A percentile compares a stretch with the other conserved stretches of the same genome.
Conservation (phyloP, 2,329 filamentous ascomycete genomes). For the Beauveria sp. region DNA sequence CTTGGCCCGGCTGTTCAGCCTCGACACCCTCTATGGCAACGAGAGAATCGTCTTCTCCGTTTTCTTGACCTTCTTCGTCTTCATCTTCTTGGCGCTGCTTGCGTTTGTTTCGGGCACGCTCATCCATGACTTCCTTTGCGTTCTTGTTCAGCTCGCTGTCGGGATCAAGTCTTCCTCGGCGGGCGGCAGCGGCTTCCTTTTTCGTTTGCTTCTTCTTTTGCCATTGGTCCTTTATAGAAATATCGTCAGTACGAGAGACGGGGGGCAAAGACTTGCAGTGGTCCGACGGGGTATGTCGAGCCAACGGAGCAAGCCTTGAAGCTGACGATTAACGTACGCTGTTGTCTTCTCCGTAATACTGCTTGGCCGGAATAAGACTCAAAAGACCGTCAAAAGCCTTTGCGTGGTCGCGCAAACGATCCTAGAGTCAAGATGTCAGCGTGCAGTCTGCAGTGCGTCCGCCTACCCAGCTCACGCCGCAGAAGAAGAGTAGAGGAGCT, state of each 20-base stretch:
- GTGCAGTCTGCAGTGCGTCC: background rate
- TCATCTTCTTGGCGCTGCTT: constrained; percentile 54
- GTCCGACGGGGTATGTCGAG: constrained; percentile 3
- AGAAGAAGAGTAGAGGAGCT: background rate
- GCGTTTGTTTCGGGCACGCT: constrained; percentile 67
- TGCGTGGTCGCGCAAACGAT: constrained; percentile 50
- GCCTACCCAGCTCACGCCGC: background rate
- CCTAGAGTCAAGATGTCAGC: constrained; percentile 27
- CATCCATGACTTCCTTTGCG: constrained; percentile 88
- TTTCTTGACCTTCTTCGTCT: constrained; percentile 31
- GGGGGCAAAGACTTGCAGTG: constrained; percentile 1
- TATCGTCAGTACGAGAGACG: background rate
- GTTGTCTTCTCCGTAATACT: constrained; percentile 82
- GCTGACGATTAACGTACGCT: constrained; percentile 52
- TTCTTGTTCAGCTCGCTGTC: constrained; percentile 72
- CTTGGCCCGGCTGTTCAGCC: constrained; percentile 55
- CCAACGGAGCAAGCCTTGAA: background rate
- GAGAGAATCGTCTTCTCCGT: constrained; percentile 32
- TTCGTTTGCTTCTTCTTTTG: constrained; percentile 91
- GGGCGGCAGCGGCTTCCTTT: constrained; percentile 73
- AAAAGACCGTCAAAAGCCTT: constrained; percentile 81
- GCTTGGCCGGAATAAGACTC: constrained; percentile 81
- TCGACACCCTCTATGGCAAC: constrained; percentile 47
- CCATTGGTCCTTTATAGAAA: constrained; percentile 72
- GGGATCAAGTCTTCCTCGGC: constrained; percentile 83